These are phyloP conservation scores for Candolleomyces aberdarensis DNA, from an alignment of 768 basidiomycete species.

Conservation along the genomic window DNA sequence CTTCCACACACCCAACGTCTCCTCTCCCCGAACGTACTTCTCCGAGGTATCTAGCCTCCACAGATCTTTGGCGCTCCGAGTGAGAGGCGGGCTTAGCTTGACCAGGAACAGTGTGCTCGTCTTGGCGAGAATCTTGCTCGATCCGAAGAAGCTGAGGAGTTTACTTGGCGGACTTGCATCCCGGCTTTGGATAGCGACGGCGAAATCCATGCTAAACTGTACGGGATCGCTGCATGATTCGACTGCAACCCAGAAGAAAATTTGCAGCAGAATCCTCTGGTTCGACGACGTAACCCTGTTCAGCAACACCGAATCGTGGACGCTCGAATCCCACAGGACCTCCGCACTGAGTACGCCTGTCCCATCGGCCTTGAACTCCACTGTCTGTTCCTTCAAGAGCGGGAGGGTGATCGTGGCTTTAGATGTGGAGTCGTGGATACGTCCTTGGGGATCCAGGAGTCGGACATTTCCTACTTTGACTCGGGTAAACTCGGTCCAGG, in stretches of 20 bases:
- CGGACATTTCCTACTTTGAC: conserved; percentile 82
- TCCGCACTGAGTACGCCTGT: conserved; percentile 66
- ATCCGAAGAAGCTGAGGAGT: conserved; percentile 72
- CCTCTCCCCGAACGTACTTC: conserved; percentile 94
- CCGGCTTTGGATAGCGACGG: conserved; percentile 78
- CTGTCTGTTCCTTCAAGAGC: conserved; percentile 63
- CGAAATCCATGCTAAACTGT: conserved; percentile 86
- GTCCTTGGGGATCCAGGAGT: conserved; percentile 79
- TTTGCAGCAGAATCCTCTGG: conserved; percentile 76
- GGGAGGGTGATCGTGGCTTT: conserved; percentile 71
- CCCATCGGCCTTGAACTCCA: conserved; percentile 84
- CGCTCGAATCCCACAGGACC: conserved; percentile 90
- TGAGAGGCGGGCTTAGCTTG: conserved; percentile 76
- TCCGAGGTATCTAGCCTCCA: conserved; percentile 95
- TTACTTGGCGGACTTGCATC: conserved; percentile 83
- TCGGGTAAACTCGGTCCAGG: conserved; percentile 78
- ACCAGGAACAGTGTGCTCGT: conserved; percentile 84
- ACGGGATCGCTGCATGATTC: conserved; percentile 82
- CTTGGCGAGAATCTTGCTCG: conserved; percentile 73
- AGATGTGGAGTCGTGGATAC: conserved; percentile 74
- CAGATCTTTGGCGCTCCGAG: conserved; percentile 82
- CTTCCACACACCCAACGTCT: conserved; percentile 77
- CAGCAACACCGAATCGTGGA: conserved; percentile 81
- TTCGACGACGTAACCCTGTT: conserved; percentile 79
- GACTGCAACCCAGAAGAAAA: conserved; percentile 78